Base-by-base conservation (phyloP, 768 basidiomycete genomes). In the Pulveroboletus frians region DNA sequence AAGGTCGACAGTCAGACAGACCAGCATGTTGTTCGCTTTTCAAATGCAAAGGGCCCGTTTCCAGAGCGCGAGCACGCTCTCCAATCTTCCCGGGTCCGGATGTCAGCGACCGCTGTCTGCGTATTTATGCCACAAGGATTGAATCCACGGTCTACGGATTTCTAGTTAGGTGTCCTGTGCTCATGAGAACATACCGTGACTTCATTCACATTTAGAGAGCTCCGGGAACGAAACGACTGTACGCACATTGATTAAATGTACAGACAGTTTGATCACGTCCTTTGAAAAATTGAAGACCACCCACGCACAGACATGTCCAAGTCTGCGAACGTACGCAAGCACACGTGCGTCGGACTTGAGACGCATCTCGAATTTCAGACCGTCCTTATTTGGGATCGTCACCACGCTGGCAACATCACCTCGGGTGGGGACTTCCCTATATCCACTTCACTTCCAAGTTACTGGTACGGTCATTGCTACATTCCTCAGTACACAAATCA, bases 11-110 rank as follows among this genome's bases (percentile, higher is more conserved):
- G n/a, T n/a, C n/a, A n/a, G 32, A 55, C 75, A 53, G 47, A 87
- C 81, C 55, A 84, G 59, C 21, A 80, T 73, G 14, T 75, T 70
- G 50, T 82, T 60, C 17, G 70, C 62, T 55, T 84, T 84, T 20
- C 86, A 72, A 3, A 81, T 47, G 14, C 48, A 54, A 30, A 88
- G 59, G 8, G 83, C 76, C 17, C 66, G 62, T 60, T 80, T 80
- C 75, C 79, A 89, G 62, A 88, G 88, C 2, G 70, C 58, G 39
- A 70, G 71, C 3, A 84, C 81, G 56, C 81, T 84, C n/a, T 69
- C 55, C 1, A 66, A 77, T 0, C 23, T 26, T 26, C 23, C 23
- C 23, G 23, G 23, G 6, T 6, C 23, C 23, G 23, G 23, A 26
- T 26, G 23, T 26, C 23, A 6, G 23, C 1, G 57, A 52, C n/a